Evolutionary conservation across 495 filamentous ascomycete genomes (phyloP), one percentile per base, ranked within the genome.

Genomic region (Talaromyces wortmannii): DNA sequence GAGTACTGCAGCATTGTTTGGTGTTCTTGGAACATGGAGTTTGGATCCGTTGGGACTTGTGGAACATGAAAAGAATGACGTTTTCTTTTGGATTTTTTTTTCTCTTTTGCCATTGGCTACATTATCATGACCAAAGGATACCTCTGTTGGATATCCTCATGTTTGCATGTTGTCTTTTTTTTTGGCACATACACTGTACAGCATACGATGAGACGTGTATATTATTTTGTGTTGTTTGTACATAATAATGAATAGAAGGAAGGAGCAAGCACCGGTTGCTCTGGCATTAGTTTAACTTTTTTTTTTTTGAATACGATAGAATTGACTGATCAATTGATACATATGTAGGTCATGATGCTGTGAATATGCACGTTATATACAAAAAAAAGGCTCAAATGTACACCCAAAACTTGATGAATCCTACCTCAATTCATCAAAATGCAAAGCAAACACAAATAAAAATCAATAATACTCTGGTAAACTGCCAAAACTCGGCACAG

Each of bases 381-480:
- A 23, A 23, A 23, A 23, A 4, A 23, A 4, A n/a, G n/a, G n/a
- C n/a, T 23, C 23, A 4, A 23, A 23, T 23, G 4, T 23, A 23
- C 23, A 23, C 23, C 23, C 23, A 23, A 23, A 23, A 23, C 23
- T 23, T 23, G 23, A 23, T 23, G 23, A 23, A 23, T 23, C 23
- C 23, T 23, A 4, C 23, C 23, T 23, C 23, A 4, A 23, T 4
- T 23, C 23, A 23, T 23, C 23, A 23, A 23, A 42, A 8, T 8
- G 29, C 7, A 45, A 7, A 45, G 4, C 15, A 32, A 44, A 53
- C 6, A 45, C 45, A 45, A 31, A 10, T n/a, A 23, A 23, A 23
- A 23, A 47, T 72, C 56, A 95, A 73, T 89, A 95, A 66, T 74
- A 78, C 70, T 95, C 91, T 31, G 83, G 76, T 64, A 82, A 61